A percentile compares a stretch with the other conserved stretches of the same genome.
Evolutionary conservation across 345 rosid genomes (phyloP).

Genomic region (Pistacia vera): DNA sequence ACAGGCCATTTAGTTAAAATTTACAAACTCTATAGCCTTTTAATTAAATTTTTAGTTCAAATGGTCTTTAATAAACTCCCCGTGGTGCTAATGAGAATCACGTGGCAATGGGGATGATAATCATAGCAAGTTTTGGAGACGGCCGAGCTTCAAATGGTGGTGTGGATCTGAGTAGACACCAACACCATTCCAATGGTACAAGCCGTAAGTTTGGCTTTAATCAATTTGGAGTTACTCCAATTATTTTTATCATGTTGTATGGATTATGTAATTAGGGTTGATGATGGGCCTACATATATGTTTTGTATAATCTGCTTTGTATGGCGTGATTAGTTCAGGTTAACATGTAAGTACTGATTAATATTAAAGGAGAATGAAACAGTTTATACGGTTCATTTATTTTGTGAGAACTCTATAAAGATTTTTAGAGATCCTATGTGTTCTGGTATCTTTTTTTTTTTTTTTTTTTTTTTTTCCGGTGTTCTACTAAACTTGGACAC

Average conservation of each 20-base stretch:
- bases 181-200: slow-evolving; percentile 24
- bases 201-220: slow-evolving; percentile 34
- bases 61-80: no score
- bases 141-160: slow-evolving; percentile 20
- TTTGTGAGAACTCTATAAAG: no score
- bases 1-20: no score
- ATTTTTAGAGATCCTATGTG: not conserved
- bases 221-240: not conserved
- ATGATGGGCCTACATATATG: not conserved
- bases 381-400: not conserved
- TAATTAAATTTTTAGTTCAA: no score
- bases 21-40: no score
- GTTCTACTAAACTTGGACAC: not conserved
- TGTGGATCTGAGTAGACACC: slow-evolving; percentile 25
- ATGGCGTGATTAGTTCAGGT: not conserved
- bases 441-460: not conserved
- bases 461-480: not conserved
- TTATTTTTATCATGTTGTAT: no score
- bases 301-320: not conserved
- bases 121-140: slow-evolving; percentile 8
- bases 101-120: slow-evolving; percentile 28
- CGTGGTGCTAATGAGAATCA: slow-evolving; percentile 31
- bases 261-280: not conserved
- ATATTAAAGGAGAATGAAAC: not conserved
- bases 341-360: not conserved